Conservation (phyloP, 768 basidiomycete species). For the Phlebiopsis gigantea region DNA sequence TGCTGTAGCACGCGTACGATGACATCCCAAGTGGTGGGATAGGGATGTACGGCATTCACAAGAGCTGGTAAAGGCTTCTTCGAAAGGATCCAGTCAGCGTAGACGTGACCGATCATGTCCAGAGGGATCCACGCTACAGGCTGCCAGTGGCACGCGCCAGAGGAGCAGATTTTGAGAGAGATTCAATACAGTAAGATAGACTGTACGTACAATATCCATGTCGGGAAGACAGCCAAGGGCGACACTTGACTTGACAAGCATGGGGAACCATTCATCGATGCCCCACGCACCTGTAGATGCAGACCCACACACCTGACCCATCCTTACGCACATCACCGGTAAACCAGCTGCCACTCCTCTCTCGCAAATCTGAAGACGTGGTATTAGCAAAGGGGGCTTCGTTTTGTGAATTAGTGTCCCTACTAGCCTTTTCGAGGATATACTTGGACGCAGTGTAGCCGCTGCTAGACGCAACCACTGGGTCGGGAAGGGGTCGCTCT, state of each 20-base stretch:
- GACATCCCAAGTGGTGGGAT: constrained; percentile 9
- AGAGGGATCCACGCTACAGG: constrained; percentile 3
- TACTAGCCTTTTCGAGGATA: constrained; percentile 31
- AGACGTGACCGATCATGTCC: not conserved
- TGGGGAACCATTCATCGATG: constrained; percentile 26
- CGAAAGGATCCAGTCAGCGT: not conserved
- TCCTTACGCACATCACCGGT: constrained; percentile 14
- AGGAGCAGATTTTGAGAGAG: not conserved
- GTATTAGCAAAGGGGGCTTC: no score
- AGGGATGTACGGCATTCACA: constrained; percentile 16
- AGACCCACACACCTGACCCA: constrained; percentile 24
- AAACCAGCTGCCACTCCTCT: not conserved
- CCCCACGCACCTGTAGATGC: constrained; percentile 21
- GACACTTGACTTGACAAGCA: constrained; percentile 15
- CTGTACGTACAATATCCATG: constrained; percentile 5
- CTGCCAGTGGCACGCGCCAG: not conserved
- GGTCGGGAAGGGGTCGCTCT: constrained; percentile 22
- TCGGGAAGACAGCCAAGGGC: constrained; percentile 10
- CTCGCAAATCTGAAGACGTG: constrained; percentile 1
- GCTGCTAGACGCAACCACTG: constrained; percentile 24
- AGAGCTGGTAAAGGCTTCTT: constrained; percentile 2
- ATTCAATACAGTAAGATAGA: not conserved
- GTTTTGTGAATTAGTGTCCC: not conserved
- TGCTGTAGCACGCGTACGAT: not conserved
- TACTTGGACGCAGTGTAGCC: constrained; percentile 39